phyloP scores from a whole-genome alignment of 192 early-diverging fungal genomes.

The Coemansia sp. region DNA sequence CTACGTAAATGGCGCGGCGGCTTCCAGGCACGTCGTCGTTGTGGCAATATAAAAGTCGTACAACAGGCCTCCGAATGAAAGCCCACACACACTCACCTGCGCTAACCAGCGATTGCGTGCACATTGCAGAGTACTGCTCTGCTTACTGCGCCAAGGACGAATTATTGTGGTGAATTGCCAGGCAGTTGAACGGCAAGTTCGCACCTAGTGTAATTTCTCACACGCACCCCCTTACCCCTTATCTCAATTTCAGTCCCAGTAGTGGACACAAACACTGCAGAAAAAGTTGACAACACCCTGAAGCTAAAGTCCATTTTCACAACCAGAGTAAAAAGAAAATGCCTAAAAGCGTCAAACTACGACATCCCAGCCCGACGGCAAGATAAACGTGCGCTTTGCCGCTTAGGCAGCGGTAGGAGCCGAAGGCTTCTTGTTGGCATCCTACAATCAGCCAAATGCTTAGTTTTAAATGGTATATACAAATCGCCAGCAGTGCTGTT shows the following conservation, averaged over 20 bases:
- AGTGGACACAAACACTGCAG: background rate
- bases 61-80: too few species aligned
- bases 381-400: background rate
- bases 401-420: constrained; percentile 1
- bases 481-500: constrained; percentile 4
- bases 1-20: constrained; percentile 1
- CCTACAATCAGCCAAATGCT: constrained; percentile 24
- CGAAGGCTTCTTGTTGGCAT: constrained; percentile 61
- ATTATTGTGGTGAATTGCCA: background rate
- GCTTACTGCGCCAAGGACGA: background rate
- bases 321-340: background rate
- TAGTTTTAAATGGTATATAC: background rate
- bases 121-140: background rate
- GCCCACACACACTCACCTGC: too few species aligned
- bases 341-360: background rate
- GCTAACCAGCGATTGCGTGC: background rate
- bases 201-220: background rate
- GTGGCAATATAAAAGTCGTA: background rate
- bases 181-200: background rate
- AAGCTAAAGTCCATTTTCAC: background rate
- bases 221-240: background rate
- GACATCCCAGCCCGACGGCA: background rate
- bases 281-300: background rate
- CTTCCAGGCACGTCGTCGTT: background rate
- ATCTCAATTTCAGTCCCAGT: background rate